Evolutionary conservation across 2,329 filamentous ascomycete species (phyloP).

Genomic region (Chaetomium globosum): DNA sequence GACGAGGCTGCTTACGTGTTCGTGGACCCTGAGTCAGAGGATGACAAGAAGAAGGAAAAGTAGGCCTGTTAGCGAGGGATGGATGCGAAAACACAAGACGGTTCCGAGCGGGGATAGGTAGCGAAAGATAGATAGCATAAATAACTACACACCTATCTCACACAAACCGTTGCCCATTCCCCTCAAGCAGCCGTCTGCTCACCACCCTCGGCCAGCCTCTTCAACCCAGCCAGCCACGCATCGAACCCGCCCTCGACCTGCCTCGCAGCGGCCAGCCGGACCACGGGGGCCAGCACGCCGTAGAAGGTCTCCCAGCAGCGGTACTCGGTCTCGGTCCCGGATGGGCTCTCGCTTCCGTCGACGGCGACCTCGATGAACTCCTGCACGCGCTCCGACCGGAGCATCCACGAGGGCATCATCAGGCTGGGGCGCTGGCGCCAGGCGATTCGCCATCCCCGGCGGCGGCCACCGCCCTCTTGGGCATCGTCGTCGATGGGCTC

Average conservation of each 20-base stretch:
- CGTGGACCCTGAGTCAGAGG: neutral
- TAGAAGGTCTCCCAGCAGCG: conserved; percentile 52
- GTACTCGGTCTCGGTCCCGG: conserved; percentile 47
- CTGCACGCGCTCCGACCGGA: conserved; percentile 48
- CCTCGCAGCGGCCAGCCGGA: conserved; percentile 42
- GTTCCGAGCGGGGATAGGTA: neutral
- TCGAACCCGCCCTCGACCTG: conserved; percentile 44
- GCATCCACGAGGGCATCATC: conserved; percentile 39
- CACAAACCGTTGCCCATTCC: neutral
- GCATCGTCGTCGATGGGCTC: conserved; percentile 39
- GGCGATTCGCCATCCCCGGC: conserved; percentile 44
- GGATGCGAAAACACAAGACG: neutral
- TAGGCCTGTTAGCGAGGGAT: neutral
- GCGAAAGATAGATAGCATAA: neutral
- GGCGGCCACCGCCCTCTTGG: conserved; percentile 1
- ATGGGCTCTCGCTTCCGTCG: conserved; percentile 10
- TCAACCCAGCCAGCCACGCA: conserved; percentile 47
- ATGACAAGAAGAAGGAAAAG: neutral
- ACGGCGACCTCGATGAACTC: conserved; percentile 44
- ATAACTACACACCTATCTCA: neutral
- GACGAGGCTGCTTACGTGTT: neutral
- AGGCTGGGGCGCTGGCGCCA: conserved; percentile 43
- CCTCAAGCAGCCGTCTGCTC: neutral
- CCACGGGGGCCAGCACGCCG: conserved; percentile 43
- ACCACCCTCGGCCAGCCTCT: conserved; percentile 39